These are phyloP conservation scores for Boeremia exigua DNA, from an alignment of 2,329 filamentous ascomycete species.

Conservation along the genomic window DNA sequence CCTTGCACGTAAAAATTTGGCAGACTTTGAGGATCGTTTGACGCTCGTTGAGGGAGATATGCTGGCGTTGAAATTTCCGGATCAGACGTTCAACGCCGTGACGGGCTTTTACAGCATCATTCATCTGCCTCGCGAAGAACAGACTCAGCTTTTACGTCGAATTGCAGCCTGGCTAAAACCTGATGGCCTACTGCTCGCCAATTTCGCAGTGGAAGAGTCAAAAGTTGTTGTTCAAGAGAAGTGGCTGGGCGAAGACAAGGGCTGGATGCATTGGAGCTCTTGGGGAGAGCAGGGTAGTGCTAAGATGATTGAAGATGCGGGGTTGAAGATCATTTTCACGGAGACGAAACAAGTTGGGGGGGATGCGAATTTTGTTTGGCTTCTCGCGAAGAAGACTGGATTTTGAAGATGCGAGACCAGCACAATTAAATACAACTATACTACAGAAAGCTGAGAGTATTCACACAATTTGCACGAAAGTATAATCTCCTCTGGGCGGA, in stretches of 20 bases:
- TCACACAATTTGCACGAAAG: not conserved
- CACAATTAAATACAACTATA: not conserved
- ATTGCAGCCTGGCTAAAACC: conserved; percentile 59
- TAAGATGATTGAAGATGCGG: conserved; percentile 37
- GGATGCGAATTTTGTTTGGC: conserved; percentile 39
- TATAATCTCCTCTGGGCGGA: not conserved
- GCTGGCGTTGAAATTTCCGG: conserved; percentile 46
- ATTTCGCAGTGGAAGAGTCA: conserved; percentile 47
- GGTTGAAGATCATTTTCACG: conserved; percentile 32
- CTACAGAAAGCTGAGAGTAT: not conserved
- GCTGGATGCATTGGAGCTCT: conserved; percentile 51
- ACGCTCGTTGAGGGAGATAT: conserved; percentile 51
- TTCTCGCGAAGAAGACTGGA: conserved; percentile 19
- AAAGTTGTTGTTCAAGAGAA: conserved; percentile 18
- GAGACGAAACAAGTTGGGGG: conserved; percentile 31
- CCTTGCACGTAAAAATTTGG: conserved; percentile 36
- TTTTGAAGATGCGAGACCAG: no score
- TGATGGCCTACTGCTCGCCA: conserved; percentile 53
- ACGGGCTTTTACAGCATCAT: conserved; percentile 62
- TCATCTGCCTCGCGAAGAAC: conserved; percentile 61
- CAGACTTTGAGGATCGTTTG: conserved; percentile 18
- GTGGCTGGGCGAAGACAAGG: conserved; percentile 46
- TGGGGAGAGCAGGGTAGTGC: conserved; percentile 47
- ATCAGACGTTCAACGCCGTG: conserved; percentile 55
- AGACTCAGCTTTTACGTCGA: conserved; percentile 54